Evolutionary conservation across 192 early-diverging fungal species (phyloP), one percentile per base, ranked within the genome.

Genomic region (Allomyces javanicus): DNA sequence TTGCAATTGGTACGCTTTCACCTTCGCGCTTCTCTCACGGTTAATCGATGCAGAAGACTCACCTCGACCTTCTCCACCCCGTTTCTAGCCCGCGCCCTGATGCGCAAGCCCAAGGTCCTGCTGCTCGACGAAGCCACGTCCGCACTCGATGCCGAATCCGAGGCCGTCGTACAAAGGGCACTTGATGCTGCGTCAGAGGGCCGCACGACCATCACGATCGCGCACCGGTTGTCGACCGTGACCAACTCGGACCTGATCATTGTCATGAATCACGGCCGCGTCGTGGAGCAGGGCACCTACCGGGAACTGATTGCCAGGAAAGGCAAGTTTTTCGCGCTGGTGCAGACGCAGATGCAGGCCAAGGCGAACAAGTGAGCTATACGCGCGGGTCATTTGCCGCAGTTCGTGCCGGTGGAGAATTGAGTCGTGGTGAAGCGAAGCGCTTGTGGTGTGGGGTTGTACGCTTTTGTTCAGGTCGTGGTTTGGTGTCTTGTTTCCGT

Each of bases 81-180:
- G 70, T 25, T 68, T 68, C 23, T 71, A 71, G 84, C 86, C 27
- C 76, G 84, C 24, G 84, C 86, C 0, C 65, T 86, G 50, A 81
- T 87, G 58, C 75, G 82, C 27, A 74, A 86, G 64, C 84, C 86
- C 10, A 71, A 75, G 23, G 68, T 88, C 19, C 72, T 88, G 24
- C 71, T 93, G 26, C 72, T 90, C 9, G 91, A 93, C 67, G 91
- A 93, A 73, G 91, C 91, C 0, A 89, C 91, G 1, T 84, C 82
- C 9, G 89, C 91, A 0, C 71, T 93, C 44, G 91, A 93, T 68
- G 86, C 87, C 19, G 82, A 86, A 68, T 85, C 83, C 65, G 91
- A 93, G 76, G 80, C 71, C 65, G 72, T 87, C 4, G 91, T 93
- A 12, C 89, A 92, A 71, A 76, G 78, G 45, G 90, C 90, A 4